Evolutionary conservation across 331 rosid species (phyloP).

Genomic region (Saraca asoca): DNA sequence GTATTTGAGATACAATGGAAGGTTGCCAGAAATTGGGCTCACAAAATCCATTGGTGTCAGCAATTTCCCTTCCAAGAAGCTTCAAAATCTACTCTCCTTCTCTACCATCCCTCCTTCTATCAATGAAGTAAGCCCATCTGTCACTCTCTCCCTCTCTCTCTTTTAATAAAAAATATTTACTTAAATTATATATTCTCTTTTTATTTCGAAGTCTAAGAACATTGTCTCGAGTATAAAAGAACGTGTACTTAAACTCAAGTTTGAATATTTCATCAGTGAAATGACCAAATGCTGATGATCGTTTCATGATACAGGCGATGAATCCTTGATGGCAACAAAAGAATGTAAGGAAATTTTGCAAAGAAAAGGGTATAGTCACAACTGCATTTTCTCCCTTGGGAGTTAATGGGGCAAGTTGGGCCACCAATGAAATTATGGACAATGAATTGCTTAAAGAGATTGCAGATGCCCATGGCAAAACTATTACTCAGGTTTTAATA

Average conservation of each 20-base stretch:
- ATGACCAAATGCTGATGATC: not conserved
- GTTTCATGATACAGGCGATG: slow-evolving; percentile 49
- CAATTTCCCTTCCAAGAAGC: slow-evolving; percentile 5
- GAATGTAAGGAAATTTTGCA: slow-evolving; percentile 52
- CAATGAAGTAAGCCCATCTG: slow-evolving; percentile 10
- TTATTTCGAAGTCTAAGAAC: too few species aligned
- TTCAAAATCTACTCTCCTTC: not conserved
- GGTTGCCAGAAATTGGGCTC: not conserved
- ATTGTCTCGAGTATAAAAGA: too few species aligned
- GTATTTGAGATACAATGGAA: slow-evolving; percentile 9
- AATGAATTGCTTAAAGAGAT: slow-evolving; percentile 48
- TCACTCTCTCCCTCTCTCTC: too few species aligned
- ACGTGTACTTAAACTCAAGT: too few species aligned
- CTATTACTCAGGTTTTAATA: slow-evolving; percentile 48
- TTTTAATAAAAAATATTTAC: too few species aligned
- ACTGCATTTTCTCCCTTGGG: slow-evolving; percentile 72
- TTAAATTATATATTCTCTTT: too few species aligned
- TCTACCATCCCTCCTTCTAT: slow-evolving; percentile 9
- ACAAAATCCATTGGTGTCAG: slow-evolving; percentile 19
- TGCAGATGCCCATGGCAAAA: slow-evolving; percentile 41
- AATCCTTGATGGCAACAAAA: slow-evolving; percentile 59
- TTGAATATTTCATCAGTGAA: too few species aligned
- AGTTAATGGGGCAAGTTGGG: slow-evolving; percentile 55
- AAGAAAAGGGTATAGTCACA: slow-evolving; percentile 45
- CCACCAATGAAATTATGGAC: slow-evolving; percentile 50